Conservation (phyloP, 257 asterid genomes). For the Apocynum venetum region DNA sequence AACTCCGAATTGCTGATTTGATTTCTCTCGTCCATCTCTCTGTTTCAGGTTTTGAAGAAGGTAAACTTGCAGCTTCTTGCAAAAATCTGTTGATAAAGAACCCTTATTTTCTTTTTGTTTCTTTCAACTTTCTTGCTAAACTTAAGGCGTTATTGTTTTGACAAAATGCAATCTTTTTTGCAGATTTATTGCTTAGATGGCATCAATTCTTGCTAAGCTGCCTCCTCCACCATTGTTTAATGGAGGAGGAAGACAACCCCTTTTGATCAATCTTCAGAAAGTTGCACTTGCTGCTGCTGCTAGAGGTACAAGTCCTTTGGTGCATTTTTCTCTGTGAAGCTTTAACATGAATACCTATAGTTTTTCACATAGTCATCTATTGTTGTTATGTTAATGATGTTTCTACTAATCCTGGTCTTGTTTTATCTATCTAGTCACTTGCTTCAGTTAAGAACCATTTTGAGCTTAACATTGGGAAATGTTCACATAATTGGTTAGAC, state of each 20-base stretch:
- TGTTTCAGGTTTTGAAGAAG: neutral
- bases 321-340: conserved; percentile 1
- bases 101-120: neutral
- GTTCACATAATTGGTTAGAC: neutral
- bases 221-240: conserved; percentile 43
- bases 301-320: conserved; percentile 31
- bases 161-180: neutral
- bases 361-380: neutral
- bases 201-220: conserved; percentile 52
- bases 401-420: neutral
- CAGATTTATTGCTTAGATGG: conserved; percentile 33
- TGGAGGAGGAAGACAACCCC: conserved; percentile 37
- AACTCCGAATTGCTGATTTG: neutral
- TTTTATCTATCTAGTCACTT: neutral
- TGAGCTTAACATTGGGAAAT: neutral
- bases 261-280: conserved; percentile 34
- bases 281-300: conserved; percentile 29
- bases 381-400: neutral
- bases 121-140: neutral
- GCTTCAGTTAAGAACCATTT: neutral
- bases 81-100: neutral
- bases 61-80: neutral
- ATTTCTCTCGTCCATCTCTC: neutral
- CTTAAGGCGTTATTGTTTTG: neutral
- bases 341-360: neutral